Evolutionary conservation across 2,329 filamentous ascomycete species (phyloP).

Genomic region (Aspergillus japonicus): DNA sequence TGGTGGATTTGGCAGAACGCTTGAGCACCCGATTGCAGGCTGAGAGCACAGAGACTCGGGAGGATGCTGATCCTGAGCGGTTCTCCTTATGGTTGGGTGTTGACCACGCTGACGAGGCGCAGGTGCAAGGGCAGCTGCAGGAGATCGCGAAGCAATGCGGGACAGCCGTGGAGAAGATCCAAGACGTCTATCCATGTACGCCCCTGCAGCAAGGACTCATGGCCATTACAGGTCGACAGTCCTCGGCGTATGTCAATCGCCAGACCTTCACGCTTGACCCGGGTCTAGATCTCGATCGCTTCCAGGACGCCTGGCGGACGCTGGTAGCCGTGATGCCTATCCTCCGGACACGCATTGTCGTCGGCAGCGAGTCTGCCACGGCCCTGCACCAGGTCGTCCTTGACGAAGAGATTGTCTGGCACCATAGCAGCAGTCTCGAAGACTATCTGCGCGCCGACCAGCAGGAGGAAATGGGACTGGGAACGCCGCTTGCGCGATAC

Average conservation of each 20-base stretch:
- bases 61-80: too few species aligned
- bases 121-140: too few species aligned
- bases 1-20: too few species aligned
- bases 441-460: background rate
- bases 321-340: background rate
- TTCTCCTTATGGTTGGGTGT: too few species aligned
- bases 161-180: too few species aligned
- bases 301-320: slow-evolving; percentile 38
- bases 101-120: too few species aligned
- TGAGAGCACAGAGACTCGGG: too few species aligned
- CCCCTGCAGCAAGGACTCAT: slow-evolving; percentile 43
- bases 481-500: background rate
- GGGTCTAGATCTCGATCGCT: slow-evolving; percentile 29
- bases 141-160: too few species aligned
- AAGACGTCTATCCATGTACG: slow-evolving; percentile 28
- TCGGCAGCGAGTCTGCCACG: background rate
- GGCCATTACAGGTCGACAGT: slow-evolving; percentile 32
- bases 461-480: background rate
- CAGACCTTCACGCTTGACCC: slow-evolving; percentile 28
- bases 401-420: background rate
- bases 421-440: background rate
- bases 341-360: background rate
- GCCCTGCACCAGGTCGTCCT: background rate
- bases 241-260: slow-evolving; percentile 38
- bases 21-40: too few species aligned